Evolutionary conservation across 352 stramenopile species (phyloP).

Genomic region (Phytopythium delawarense): DNA sequence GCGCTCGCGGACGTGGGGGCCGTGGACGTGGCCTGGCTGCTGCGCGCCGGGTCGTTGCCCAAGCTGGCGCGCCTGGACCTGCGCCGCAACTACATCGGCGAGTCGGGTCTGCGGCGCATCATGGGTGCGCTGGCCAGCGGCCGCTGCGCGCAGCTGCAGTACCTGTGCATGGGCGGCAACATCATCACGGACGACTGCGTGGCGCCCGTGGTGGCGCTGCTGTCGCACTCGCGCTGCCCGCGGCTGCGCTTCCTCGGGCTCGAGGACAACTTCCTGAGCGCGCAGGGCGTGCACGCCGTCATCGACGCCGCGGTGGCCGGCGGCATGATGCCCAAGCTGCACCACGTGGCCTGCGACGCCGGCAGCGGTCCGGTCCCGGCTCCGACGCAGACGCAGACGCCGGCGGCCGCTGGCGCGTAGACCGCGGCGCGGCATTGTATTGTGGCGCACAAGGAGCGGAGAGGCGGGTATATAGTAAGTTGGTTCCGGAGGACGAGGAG

Average conservation of each 20-base stretch:
- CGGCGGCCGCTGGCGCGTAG: not conserved
- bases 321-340: slow-evolving; percentile 82
- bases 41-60: slow-evolving; percentile 58
- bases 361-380: not conserved
- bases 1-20: slow-evolving; percentile 73
- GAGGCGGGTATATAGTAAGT: slow-evolving; percentile 2
- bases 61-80: slow-evolving; percentile 69
- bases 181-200: slow-evolving; percentile 84
- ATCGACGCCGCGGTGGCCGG: slow-evolving; percentile 68
- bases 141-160: slow-evolving; percentile 60
- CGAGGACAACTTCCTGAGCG: slow-evolving; percentile 81
- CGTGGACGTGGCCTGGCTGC: slow-evolving; percentile 64
- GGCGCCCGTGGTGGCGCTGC: slow-evolving; percentile 53
- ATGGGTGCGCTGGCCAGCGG: slow-evolving; percentile 54
- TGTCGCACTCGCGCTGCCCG: slow-evolving; percentile 56
- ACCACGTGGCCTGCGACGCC: slow-evolving; percentile 65
- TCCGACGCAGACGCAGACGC: not conserved
- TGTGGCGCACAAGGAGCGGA: not conserved
- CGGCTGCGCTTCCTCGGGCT: slow-evolving; percentile 78
- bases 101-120: slow-evolving; percentile 69
- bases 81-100: slow-evolving; percentile 78
- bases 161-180: slow-evolving; percentile 82
- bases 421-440: not conserved
- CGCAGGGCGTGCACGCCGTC: slow-evolving; percentile 65
- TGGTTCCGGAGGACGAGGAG: not conserved